These are phyloP conservation scores for Aspergillus puulaauensis DNA, from an alignment of 2,329 filamentous ascomycete genomes.

Conservation along the genomic window DNA sequence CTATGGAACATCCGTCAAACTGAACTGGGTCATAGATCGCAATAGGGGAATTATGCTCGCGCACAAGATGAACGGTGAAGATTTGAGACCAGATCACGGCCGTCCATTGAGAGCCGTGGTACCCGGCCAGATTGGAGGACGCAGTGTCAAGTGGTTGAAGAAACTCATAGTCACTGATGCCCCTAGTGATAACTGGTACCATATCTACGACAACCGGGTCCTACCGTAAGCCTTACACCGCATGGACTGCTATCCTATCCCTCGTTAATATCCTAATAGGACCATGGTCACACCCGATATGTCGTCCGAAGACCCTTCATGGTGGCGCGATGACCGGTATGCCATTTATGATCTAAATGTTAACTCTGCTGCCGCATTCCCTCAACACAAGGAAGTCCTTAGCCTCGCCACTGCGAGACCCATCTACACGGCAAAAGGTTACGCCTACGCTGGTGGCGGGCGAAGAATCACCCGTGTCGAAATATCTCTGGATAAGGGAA, in stretches of 20 bases:
- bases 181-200: slow-evolving; percentile 92
- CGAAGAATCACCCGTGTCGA: slow-evolving; percentile 79
- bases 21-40: slow-evolving; percentile 83
- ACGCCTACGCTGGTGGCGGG: slow-evolving; percentile 88
- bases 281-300: slow-evolving; percentile 83
- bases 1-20: slow-evolving; percentile 83
- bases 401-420: slow-evolving; percentile 48
- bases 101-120: slow-evolving; percentile 80
- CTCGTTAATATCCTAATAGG: slow-evolving; percentile 26
- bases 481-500: slow-evolving; percentile 78
- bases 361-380: slow-evolving; percentile 79
- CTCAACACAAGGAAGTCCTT: slow-evolving; percentile 72
- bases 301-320: slow-evolving; percentile 68
- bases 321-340: slow-evolving; percentile 87
- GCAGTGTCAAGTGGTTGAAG: slow-evolving; percentile 92
- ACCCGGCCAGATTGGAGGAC: slow-evolving; percentile 85
- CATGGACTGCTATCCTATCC: not conserved
- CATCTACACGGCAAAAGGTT: slow-evolving; percentile 70
- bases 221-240: slow-evolving; percentile 56
- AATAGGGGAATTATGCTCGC: slow-evolving; percentile 84
- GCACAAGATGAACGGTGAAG: slow-evolving; percentile 86
- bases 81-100: slow-evolving; percentile 78
- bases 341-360: slow-evolving; percentile 90
- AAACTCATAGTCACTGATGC: slow-evolving; percentile 72
- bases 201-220: slow-evolving; percentile 90